Conservation (phyloP, 2,329 filamentous ascomycete species). For the Fusarium fracticaudum region DNA sequence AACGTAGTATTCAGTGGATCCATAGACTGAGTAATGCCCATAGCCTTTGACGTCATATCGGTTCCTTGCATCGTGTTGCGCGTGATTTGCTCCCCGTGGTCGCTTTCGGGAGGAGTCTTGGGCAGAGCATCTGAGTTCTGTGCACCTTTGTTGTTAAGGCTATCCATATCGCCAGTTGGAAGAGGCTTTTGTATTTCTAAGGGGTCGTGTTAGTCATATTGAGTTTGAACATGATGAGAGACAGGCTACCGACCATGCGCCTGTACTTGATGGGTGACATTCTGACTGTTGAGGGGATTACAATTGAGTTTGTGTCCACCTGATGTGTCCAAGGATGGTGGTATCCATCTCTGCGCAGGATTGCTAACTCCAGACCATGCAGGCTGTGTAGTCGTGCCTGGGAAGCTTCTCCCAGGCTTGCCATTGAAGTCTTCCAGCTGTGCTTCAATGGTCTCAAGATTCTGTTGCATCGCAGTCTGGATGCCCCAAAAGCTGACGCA, state of each 20-base stretch:
- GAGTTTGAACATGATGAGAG: rapidly evolving
- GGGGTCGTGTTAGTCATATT: neutral
- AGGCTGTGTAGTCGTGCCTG: neutral
- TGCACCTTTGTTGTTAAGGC: neutral
- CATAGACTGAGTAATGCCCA: neutral
- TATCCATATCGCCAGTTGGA: neutral
- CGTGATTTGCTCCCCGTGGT: neutral
- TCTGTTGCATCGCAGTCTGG: neutral
- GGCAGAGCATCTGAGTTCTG: neutral
- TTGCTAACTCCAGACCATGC: neutral
- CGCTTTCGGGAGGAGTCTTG: neutral
- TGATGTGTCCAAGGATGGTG: neutral
- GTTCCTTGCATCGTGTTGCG: neutral
- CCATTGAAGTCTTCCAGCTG: neutral
- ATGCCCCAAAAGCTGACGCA: neutral
- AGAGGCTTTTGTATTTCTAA: neutral
- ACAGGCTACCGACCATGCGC: neutral
- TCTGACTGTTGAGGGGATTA: neutral
- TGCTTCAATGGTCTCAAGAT: neutral
- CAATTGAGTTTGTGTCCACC: neutral
- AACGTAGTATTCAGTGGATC: neutral
- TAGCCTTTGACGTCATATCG: neutral
- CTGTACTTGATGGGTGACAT: neutral
- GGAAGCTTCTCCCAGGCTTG: neutral
- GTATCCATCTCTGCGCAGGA: neutral